Percentiles rank a stretch among this genome's conserved stretches.
These are phyloP conservation scores for Durio zibethinus DNA, from an alignment of 345 rosid species.

Conservation along the genomic window DNA sequence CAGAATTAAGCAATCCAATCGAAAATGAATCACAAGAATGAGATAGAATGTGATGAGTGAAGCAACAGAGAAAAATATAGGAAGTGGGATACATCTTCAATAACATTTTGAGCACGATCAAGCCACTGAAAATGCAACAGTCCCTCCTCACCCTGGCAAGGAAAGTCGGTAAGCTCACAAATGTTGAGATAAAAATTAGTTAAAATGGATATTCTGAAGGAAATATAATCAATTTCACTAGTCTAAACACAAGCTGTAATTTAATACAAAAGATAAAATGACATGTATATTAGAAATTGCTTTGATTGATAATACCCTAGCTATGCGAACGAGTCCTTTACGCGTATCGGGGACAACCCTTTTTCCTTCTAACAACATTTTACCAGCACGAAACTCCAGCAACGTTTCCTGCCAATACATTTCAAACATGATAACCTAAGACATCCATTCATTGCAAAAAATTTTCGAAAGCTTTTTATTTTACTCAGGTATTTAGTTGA, in stretches of 20 bases:
- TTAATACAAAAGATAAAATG: not conserved
- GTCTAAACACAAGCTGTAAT: not conserved
- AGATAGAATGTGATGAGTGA: not conserved
- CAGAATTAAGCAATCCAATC: not conserved
- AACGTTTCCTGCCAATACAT: constrained; percentile 49
- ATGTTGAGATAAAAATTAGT: not conserved
- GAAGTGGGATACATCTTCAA: constrained; percentile 84
- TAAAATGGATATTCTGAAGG: not conserved
- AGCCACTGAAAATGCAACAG: constrained; percentile 92
- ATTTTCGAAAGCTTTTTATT: not conserved
- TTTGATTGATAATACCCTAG: constrained; percentile 43
- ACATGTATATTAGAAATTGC: not conserved
- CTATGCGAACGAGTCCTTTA: constrained; percentile 85
- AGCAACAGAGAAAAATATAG: not conserved
- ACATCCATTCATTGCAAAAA: not conserved
- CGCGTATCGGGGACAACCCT: constrained; percentile 82
- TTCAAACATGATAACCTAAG: not conserved
- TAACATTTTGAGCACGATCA: constrained; percentile 58
- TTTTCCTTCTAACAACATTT: constrained; percentile 76
- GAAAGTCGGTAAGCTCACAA: not conserved
- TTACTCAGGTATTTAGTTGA: not conserved
- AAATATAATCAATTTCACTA: not conserved
- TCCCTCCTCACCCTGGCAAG: constrained; percentile 79
- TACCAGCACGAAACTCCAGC: constrained; percentile 98
- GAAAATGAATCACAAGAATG: not conserved